A percentile compares a stretch with the other conserved stretches of the same genome.
Evolutionary conservation across 2,329 filamentous ascomycete species (phyloP).

Genomic region (Trichoderma sp.): DNA sequence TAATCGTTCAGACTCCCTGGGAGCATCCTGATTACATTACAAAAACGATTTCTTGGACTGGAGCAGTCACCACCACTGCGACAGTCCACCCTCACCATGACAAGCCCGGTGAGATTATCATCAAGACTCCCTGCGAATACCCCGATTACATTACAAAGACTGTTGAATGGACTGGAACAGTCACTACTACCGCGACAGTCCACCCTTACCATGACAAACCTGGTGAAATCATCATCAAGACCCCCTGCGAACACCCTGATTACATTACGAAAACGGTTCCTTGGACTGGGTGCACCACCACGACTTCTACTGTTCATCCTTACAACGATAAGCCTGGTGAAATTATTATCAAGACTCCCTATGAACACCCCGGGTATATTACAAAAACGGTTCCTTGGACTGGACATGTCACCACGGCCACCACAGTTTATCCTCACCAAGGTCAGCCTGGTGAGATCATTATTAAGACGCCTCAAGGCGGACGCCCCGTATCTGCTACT

Average conservation of each 20-base stretch:
- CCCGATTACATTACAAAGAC: neutral
- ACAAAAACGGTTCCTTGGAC: neutral
- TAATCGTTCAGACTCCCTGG: neutral
- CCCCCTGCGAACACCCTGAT: neutral
- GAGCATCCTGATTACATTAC: neutral
- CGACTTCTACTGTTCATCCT: neutral
- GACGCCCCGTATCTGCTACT: neutral
- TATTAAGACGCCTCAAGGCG: neutral
- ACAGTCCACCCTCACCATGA: neutral
- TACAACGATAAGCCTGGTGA: neutral
- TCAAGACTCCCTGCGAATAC: neutral
- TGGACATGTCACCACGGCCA: neutral
- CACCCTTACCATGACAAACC: neutral
- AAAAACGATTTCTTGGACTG: neutral
- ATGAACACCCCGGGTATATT: neutral
- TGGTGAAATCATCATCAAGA: neutral
- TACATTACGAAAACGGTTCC: neutral
- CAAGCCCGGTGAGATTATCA: neutral
- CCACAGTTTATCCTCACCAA: neutral
- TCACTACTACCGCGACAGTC: neutral
- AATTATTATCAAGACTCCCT: neutral
- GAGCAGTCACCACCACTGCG: neutral
- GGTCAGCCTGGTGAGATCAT: neutral
- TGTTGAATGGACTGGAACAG: neutral
- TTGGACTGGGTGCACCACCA: neutral